Conservation (phyloP, 129 eudicot genomes). For the Tanacetum coccineum region DNA sequence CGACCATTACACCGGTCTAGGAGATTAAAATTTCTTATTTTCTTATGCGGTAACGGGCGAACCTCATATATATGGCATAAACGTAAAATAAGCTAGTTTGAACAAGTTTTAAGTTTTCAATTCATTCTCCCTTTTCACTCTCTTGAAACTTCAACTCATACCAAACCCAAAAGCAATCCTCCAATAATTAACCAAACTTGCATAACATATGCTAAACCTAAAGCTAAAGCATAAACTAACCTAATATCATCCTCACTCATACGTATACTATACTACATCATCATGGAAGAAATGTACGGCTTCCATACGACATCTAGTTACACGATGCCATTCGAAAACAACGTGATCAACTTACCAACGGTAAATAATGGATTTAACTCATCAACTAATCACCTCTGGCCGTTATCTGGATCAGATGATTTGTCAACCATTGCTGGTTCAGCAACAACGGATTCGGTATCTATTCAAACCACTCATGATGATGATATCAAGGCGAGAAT, state of each 20-base stretch:
- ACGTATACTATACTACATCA: too few relatives aligned
- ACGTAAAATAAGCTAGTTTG: too few relatives aligned
- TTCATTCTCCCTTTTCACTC: too few relatives aligned
- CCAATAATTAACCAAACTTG: constrained; percentile 13
- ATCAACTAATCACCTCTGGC: constrained; percentile 34
- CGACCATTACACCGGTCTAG: too few relatives aligned
- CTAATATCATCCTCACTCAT: too few relatives aligned
- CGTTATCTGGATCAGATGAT: constrained; percentile 49
- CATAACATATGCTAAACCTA: neutral
- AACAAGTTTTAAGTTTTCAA: too few relatives aligned
- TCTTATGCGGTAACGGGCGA: too few relatives aligned
- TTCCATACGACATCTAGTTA: constrained; percentile 41
- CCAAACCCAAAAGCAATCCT: constrained; percentile 29
- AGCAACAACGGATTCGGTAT: constrained; percentile 57
- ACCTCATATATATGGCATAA: too few relatives aligned
- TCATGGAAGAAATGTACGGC: constrained; percentile 78
- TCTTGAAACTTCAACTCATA: constrained; percentile 25
- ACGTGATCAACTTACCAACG: too few relatives aligned
- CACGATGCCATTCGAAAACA: constrained; percentile 54
- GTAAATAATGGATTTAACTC: constrained; percentile 28
- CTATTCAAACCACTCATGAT: constrained; percentile 27
- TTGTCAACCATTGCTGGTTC: constrained; percentile 43
- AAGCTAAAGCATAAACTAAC: too few relatives aligned
- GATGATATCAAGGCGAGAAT: constrained; percentile 53
- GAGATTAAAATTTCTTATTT: too few relatives aligned